Base-by-base conservation (phyloP, 192 early-diverging fungal genomes). In the Chytriomyces sp. region DNA sequence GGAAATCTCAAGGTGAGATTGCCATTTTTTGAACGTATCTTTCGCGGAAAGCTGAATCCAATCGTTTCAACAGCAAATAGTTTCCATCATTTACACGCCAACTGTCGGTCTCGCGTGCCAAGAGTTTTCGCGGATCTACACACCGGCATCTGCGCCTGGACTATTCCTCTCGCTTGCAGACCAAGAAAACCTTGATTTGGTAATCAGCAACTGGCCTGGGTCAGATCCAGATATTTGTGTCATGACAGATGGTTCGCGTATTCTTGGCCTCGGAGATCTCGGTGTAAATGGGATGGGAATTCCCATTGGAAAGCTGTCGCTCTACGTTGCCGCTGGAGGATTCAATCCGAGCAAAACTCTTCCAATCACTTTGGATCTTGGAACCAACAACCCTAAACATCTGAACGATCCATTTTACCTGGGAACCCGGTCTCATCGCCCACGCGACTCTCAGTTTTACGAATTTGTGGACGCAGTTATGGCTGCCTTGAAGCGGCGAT, bases 281-380 rank as follows among this genome's bases (percentile, higher is more conserved):
- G 96, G 96, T 81, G 91, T 98, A 59, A 94, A 94, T 80, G 97
- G 97, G 49, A 94, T 97, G 91, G 94, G 95, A 64, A 98, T 98
- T 72, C 93, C 94, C 18, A 92, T 97, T 35, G 96, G 95, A 81
- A 98, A 97, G 83, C 92, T 98, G 53, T 94, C 95, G 75, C 89
- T 98, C 45, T 97, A 97, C 67, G 67, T 80, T 45, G 85, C 82
- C 24, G 77, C 79, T 26, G 86, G 75, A 13, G 96, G 96, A 50
- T 89, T 98, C 63, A 88, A 96, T 75, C 97, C 95, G 72, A 78
- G 89, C 72, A 87, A 89, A 70, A 95, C 94, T 53, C 88, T 98
- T 48, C 97, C 97, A 23, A 94, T 98, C 75, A 91, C 92, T 67
- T 81, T 98, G 43, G 97, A 98, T 79, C 85, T 96, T 80, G 97